Conservation (phyloP, 176 grass and related monocot genomes). For the Juncus inflexus region DNA sequence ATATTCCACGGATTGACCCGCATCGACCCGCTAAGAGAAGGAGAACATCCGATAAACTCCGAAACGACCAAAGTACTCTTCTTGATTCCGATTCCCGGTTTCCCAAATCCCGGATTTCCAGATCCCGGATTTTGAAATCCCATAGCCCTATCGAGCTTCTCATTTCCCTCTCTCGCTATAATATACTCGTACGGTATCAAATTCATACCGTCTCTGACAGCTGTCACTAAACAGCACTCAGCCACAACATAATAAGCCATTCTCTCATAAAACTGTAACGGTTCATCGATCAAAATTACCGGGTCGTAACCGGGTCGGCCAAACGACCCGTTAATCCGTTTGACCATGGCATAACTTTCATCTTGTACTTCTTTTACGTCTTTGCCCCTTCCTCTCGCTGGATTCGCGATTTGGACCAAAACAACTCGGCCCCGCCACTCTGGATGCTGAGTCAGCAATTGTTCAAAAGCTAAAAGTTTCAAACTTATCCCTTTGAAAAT, state of each 20-base stretch:
- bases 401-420: slow-evolving; percentile 95
- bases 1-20: slow-evolving; percentile 94
- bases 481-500: slow-evolving; percentile 94
- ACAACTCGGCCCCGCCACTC: slow-evolving; percentile 67
- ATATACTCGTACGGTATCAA: slow-evolving; percentile 91
- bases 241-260: slow-evolving; percentile 92
- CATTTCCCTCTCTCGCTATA: slow-evolving; percentile 80
- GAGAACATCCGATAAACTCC: slow-evolving; percentile 88
- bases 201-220: slow-evolving; percentile 96
- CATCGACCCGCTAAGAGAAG: slow-evolving; percentile 75
- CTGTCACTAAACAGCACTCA: slow-evolving; percentile 87
- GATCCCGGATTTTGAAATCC: slow-evolving; percentile 34
- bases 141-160: slow-evolving; percentile 52
- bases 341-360: slow-evolving; percentile 85
- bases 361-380: slow-evolving; percentile 84
- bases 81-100: slow-evolving; percentile 31
- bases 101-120: slow-evolving; percentile 25
- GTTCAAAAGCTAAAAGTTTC: slow-evolving; percentile 90
- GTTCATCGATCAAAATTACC: slow-evolving; percentile 67
- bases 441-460: slow-evolving; percentile 65
- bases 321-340: slow-evolving; percentile 67
- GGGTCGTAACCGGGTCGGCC: slow-evolving; percentile 67
- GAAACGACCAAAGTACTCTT: slow-evolving; percentile 90
- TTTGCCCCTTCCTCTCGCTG: slow-evolving; percentile 71
- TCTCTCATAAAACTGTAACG: slow-evolving; percentile 81